Conservation (phyloP, 2,329 filamentous ascomycete genomes). For the Aureobasidium sp. region DNA sequence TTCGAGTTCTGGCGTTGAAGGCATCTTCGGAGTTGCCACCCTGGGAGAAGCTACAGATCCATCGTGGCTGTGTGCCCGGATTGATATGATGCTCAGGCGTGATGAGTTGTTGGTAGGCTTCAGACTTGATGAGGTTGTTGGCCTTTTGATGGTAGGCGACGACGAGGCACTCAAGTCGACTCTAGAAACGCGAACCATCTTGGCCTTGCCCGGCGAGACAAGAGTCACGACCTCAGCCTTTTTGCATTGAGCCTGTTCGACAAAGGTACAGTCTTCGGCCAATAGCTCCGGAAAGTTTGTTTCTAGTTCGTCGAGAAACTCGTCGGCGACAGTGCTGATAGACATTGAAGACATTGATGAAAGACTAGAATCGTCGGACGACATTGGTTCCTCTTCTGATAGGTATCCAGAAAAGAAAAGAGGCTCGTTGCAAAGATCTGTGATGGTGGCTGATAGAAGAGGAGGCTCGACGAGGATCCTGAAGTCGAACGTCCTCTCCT, state of each 20-base stretch:
- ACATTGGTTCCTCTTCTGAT: conserved; percentile 22
- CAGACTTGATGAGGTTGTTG: background rate
- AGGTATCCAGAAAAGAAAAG: conserved; percentile 17
- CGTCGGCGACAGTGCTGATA: conserved; percentile 8
- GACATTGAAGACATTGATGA: conserved; percentile 17
- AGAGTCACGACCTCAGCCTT: conserved; percentile 23
- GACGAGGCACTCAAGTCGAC: background rate
- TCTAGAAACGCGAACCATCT: conserved; percentile 18
- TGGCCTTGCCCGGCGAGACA: conserved; percentile 23
- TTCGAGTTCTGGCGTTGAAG: conserved; percentile 8
- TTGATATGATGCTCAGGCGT: conserved; percentile 1
- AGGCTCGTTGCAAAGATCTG: conserved; percentile 13
- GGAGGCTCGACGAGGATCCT: conserved; percentile 6
- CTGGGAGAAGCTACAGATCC: background rate
- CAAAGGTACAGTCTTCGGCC: conserved; percentile 17
- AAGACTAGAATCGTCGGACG: conserved; percentile 19
- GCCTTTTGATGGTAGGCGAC: background rate
- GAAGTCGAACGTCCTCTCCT: conserved; percentile 11
- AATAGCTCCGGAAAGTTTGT: conserved; percentile 20
- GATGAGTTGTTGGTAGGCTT: background rate
- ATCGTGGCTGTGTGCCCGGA: background rate
- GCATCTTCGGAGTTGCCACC: background rate
- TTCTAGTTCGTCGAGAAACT: conserved; percentile 9
- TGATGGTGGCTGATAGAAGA: conserved; percentile 13
- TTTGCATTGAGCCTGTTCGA: conserved; percentile 21